Conservation (phyloP, 331 rosid genomes). For the Rosa hybrid region DNA sequence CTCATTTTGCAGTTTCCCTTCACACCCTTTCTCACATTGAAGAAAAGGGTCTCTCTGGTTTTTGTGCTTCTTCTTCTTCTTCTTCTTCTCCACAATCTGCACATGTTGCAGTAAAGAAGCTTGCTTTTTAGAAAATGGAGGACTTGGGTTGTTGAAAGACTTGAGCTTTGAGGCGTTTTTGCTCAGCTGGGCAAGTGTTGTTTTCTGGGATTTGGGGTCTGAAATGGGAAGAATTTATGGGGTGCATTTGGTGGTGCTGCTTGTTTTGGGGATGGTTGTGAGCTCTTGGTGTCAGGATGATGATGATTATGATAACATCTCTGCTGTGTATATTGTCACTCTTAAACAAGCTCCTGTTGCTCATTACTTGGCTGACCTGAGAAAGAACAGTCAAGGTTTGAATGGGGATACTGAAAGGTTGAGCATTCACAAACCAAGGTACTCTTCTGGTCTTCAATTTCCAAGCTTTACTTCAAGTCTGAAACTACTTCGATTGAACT, state of each 20-base stretch:
- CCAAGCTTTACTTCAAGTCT: background rate
- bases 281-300: conserved; percentile 48
- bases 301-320: conserved; percentile 40
- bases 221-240: conserved; percentile 51
- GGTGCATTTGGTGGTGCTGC: conserved; percentile 39
- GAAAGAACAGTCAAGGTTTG: conserved; percentile 37
- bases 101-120: conserved; percentile 25
- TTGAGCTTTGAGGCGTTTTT: conserved; percentile 18
- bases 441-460: conserved; percentile 13
- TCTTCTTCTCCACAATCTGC: conserved; percentile 16
- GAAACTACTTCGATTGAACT: background rate
- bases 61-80: conserved; percentile 27
- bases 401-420: conserved; percentile 48
- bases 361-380: conserved; percentile 56
- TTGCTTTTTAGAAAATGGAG: conserved; percentile 43
- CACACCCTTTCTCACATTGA: conserved; percentile 6
- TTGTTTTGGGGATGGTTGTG: conserved; percentile 45
- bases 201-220: conserved; percentile 33
- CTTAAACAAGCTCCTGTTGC: conserved; percentile 63
- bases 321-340: conserved; percentile 80
- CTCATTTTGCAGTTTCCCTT: conserved; percentile 23
- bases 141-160: conserved; percentile 37
- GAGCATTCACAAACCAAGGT: conserved; percentile 74
- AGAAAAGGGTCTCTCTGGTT: conserved; percentile 25
- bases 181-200: conserved; percentile 24